Conservation (phyloP, 345 rosid genomes). For the Eucalyptus lansdowneana region DNA sequence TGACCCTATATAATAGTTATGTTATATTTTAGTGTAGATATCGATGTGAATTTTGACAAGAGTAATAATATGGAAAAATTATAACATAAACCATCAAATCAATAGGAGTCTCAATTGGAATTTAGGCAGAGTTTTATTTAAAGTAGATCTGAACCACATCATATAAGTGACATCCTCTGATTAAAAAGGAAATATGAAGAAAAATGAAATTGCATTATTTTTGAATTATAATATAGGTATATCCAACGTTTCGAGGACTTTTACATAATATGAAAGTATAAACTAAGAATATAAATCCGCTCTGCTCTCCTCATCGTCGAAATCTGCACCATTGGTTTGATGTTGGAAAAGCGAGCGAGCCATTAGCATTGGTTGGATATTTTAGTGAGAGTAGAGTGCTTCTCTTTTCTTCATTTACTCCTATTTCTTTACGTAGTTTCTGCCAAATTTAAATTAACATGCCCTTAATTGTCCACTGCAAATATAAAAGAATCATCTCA, state of each 20-base stretch:
- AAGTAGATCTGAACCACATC: background rate
- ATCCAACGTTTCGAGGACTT: accelerated
- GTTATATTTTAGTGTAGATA: background rate
- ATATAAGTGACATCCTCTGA: background rate
- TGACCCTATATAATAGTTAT: background rate
- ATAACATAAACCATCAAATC: background rate
- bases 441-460: background rate
- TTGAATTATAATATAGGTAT: background rate
- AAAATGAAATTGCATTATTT: background rate
- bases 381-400: background rate
- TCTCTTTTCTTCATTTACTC: background rate
- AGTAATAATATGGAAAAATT: background rate
- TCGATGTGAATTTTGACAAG: background rate
- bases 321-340: background rate
- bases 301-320: accelerated
- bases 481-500: background rate
- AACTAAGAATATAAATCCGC: background rate
- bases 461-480: background rate
- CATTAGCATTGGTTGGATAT: background rate
- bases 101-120: background rate
- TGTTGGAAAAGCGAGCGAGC: background rate
- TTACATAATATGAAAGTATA: background rate
- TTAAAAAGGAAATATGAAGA: background rate
- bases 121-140: background rate
- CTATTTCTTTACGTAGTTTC: background rate